Evolutionary conservation across 2,329 filamentous ascomycete genomes (phyloP).

Genomic region (Pestalotiopsis sp.): DNA sequence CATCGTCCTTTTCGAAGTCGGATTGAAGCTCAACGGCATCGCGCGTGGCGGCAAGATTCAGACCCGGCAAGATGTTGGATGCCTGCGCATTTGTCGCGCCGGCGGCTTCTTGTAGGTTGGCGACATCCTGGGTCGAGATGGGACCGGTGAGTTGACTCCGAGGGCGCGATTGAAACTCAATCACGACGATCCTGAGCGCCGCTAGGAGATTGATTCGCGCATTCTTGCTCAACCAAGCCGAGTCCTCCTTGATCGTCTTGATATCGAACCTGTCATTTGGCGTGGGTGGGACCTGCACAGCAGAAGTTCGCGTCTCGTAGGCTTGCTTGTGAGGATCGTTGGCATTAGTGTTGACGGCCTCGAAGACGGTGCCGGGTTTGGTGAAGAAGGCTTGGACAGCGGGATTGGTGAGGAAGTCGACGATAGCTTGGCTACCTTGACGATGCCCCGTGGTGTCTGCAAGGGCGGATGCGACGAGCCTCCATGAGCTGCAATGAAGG

Average conservation of each 20-base stretch:
- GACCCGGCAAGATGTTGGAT: slow-evolving; percentile 57
- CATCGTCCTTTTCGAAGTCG: slow-evolving; percentile 65
- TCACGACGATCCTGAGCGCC: slow-evolving; percentile 76
- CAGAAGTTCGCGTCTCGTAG: slow-evolving; percentile 84
- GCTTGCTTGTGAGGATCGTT: slow-evolving; percentile 67
- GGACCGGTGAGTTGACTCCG: slow-evolving; percentile 70
- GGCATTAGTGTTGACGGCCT: slow-evolving; percentile 33
- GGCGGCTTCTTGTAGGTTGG: slow-evolving; percentile 75
- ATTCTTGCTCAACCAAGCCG: slow-evolving; percentile 82
- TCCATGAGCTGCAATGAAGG: slow-evolving; percentile 58
- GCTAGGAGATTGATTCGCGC: slow-evolving; percentile 79
- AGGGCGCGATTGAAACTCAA: slow-evolving; percentile 85
- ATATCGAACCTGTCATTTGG: slow-evolving; percentile 71
- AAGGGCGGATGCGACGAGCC: slow-evolving; percentile 58
- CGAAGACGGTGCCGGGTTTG: slow-evolving; percentile 70
- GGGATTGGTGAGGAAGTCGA: slow-evolving; percentile 72
- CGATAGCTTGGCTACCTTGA: slow-evolving; percentile 57
- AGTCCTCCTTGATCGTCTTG: slow-evolving; percentile 80
- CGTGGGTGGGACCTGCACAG: slow-evolving; percentile 78
- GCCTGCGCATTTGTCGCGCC: slow-evolving; percentile 64
- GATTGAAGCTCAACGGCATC: slow-evolving; percentile 59
- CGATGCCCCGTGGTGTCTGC: slow-evolving; percentile 60
- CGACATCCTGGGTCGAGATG: slow-evolving; percentile 77
- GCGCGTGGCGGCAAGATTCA: slow-evolving; percentile 47
- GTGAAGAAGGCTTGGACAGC: slow-evolving; percentile 71